These are phyloP conservation scores for Fereydounia khargensis DNA, from an alignment of 1,284 basidiomycete genomes.

Conservation along the genomic window DNA sequence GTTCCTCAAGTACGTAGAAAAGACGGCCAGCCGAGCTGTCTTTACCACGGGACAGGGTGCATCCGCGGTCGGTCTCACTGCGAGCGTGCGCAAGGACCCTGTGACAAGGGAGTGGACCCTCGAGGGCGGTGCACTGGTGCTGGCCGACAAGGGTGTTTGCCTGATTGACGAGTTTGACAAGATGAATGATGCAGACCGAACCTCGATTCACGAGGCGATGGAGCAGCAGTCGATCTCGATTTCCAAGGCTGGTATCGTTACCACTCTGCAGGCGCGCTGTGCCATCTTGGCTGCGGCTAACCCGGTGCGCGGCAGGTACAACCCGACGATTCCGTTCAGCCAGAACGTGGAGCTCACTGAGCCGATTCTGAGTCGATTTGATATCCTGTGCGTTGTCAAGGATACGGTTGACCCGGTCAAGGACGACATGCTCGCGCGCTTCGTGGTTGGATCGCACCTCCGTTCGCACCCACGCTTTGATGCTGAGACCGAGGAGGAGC, in stretches of 20 bases:
- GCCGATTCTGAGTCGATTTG: constrained; percentile 97
- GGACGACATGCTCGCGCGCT: constrained; percentile 92
- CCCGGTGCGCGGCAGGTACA: constrained; percentile 72
- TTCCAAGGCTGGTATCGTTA: constrained; percentile 97
- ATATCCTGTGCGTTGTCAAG: constrained; percentile 96
- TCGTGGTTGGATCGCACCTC: constrained; percentile 93
- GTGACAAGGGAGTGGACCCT: constrained; percentile 97
- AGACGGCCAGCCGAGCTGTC: constrained; percentile 93
- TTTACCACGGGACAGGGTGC: constrained; percentile 98
- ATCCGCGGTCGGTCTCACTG: constrained; percentile 95
- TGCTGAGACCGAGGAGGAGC: constrained; percentile 75
- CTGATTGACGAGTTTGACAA: constrained; percentile 99
- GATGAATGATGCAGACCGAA: constrained; percentile 88
- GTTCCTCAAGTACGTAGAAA: constrained; percentile 98
- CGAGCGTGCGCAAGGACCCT: constrained; percentile 94
- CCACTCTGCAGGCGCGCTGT: constrained; percentile 91
- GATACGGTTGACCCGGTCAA: constrained; percentile 94
- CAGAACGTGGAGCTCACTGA: constrained; percentile 99
- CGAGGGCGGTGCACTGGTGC: constrained; percentile 92
- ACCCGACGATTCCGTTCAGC: constrained; percentile 68
- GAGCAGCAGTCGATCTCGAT: constrained; percentile 99
- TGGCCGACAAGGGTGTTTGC: constrained; percentile 98
- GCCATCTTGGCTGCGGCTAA: constrained; percentile 97
- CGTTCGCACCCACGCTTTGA: constrained; percentile 92
- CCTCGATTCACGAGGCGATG: constrained; percentile 99